phyloP scores from a whole-genome alignment of 2,329 filamentous ascomycete species.

The Ceratocystis colombiana region DNA sequence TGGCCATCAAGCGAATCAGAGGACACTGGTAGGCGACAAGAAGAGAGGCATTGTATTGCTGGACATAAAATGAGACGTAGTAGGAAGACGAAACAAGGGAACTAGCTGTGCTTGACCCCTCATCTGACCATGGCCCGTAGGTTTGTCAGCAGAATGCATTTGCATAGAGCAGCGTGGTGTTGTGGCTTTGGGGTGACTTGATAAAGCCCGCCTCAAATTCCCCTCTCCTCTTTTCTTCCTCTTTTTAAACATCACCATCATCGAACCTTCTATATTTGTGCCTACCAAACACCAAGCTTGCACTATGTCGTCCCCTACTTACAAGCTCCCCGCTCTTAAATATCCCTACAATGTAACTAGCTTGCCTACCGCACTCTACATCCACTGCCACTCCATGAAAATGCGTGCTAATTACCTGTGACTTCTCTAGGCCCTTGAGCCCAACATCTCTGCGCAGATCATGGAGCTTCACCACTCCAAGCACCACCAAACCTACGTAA shows the following conservation, averaged over 20 bases:
- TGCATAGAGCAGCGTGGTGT: too few relatives aligned
- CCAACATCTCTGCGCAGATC: constrained; percentile 64
- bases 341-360: constrained; percentile 59
- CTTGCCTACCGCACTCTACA: not conserved
- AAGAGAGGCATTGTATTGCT: not conserved
- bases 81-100: not conserved
- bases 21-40: not conserved
- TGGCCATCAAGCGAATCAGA: constrained; percentile 3
- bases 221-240: too few relatives aligned
- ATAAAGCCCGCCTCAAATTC: constrained; percentile 9
- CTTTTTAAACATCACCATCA: constrained; percentile 15
- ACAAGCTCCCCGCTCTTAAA: constrained; percentile 54
- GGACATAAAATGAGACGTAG: not conserved
- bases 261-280: too few relatives aligned
- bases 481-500: constrained; percentile 71
- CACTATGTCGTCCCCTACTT: constrained; percentile 30
- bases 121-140: not conserved
- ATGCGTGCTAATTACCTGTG: not conserved
- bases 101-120: constrained; percentile 5
- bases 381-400: not conserved
- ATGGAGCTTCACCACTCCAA: constrained; percentile 74
- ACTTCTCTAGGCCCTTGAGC: constrained; percentile 51
- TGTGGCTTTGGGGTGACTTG: not conserved
- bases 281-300: not conserved
- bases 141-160: constrained; percentile 18